phyloP scores from a whole-genome alignment of 352 stramenopile genomes.

The Phytophthora hibernalis region DNA sequence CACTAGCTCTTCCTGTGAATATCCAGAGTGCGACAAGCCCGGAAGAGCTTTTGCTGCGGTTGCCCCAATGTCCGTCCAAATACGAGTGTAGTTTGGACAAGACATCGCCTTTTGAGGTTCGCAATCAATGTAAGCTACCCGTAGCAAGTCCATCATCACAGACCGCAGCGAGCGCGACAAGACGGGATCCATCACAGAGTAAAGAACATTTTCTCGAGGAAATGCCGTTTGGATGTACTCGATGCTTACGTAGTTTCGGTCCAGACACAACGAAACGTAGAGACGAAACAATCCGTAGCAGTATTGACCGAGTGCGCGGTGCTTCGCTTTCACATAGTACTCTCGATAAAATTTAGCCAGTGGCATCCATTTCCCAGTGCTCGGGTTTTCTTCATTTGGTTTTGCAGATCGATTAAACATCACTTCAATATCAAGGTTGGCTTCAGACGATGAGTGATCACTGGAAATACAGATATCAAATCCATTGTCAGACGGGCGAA shows the following conservation, averaged over 20 bases:
- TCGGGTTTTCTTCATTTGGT: conserved; percentile 5
- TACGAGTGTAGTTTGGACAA: conserved; percentile 72
- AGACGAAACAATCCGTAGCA: conserved; percentile 77
- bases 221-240: conserved; percentile 72
- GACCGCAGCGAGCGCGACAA: conserved; percentile 67
- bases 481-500: conserved; percentile 46
- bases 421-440: conserved; percentile 43
- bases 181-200: conserved; percentile 49
- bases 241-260: conserved; percentile 83
- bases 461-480: conserved; percentile 63
- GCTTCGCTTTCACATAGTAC: conserved; percentile 59
- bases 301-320: conserved; percentile 64
- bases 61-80: conserved; percentile 64
- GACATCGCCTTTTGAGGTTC: conserved; percentile 67
- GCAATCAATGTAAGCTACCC: conserved; percentile 74
- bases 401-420: conserved; percentile 42
- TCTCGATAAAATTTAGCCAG: conserved; percentile 67
- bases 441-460: conserved; percentile 16
- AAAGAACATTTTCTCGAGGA: conserved; percentile 59
- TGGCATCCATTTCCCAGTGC: conserved; percentile 47
- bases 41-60: conserved; percentile 42
- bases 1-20: conserved; percentile 45
- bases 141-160: conserved; percentile 71
- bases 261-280: conserved; percentile 72
- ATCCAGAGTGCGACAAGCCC: conserved; percentile 35